Percentiles rank a stretch among this genome's conserved stretches.
These are phyloP conservation scores for Tremella yokohamensis DNA, from an alignment of 768 basidiomycete species.

Conservation along the genomic window DNA sequence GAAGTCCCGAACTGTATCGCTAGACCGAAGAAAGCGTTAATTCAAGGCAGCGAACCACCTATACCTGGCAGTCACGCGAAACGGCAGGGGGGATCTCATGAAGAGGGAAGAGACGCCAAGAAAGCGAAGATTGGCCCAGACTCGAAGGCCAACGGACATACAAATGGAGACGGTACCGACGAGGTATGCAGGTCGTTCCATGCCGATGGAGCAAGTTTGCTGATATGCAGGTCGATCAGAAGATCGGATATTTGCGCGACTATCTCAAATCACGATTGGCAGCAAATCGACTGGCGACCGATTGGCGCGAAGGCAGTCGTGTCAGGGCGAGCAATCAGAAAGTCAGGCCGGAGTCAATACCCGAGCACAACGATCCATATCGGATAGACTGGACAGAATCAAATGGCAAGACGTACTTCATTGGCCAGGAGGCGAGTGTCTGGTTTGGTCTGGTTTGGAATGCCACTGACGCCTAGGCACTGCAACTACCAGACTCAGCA, in stretches of 20 bases:
- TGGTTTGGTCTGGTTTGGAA: background rate
- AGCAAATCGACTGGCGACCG: constrained; percentile 59
- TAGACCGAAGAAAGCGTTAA: constrained; percentile 19
- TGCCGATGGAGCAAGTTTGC: too few relatives aligned
- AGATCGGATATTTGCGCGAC: constrained; percentile 58
- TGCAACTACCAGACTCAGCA: constrained; percentile 57
- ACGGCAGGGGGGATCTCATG: constrained; percentile 15
- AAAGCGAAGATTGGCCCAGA: constrained; percentile 1
- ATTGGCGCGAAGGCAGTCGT: constrained; percentile 32
- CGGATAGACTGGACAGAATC: constrained; percentile 80
- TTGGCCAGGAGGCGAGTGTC: constrained; percentile 31
- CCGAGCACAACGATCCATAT: constrained; percentile 77
- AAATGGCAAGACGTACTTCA: constrained; percentile 54
- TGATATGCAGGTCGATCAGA: constrained; percentile 58
- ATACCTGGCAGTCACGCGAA: constrained; percentile 31
- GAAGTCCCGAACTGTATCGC: constrained; percentile 49
- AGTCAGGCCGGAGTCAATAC: constrained; percentile 79
- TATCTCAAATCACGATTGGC: constrained; percentile 49
- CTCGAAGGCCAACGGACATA: constrained; percentile 8
- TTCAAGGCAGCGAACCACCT: constrained; percentile 15
- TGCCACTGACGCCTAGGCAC: constrained; percentile 25
- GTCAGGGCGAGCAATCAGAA: constrained; percentile 65
- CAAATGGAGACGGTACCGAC: constrained; percentile 6
- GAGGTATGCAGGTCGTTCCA: too few relatives aligned
- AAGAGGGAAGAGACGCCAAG: constrained; percentile 17